Percentiles rank a stretch among this genome's conserved stretches.
These are phyloP conservation scores for Adansonia gregorii DNA, from an alignment of 441 rosid species.

Conservation along the genomic window DNA sequence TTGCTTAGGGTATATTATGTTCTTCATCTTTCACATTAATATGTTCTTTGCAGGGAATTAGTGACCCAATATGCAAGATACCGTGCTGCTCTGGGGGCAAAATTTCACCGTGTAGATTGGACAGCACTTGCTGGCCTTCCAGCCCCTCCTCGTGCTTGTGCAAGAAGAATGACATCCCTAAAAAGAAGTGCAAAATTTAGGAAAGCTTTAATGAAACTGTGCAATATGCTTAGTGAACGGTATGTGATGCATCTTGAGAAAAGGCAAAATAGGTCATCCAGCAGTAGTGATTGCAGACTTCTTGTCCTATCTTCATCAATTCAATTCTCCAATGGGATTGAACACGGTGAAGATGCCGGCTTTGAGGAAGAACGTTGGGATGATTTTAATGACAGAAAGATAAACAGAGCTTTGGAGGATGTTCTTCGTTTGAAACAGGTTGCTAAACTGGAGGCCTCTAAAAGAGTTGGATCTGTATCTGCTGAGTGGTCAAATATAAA, in stretches of 20 bases:
- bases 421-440: slow-evolving; percentile 72
- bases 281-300: slow-evolving; percentile 41
- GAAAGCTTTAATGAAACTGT: slow-evolving; percentile 77
- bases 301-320: slow-evolving; percentile 42
- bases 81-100: slow-evolving; percentile 83
- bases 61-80: slow-evolving; percentile 73
- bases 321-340: slow-evolving; percentile 35
- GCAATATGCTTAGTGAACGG: slow-evolving; percentile 77
- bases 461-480: slow-evolving; percentile 47
- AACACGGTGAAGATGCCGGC: slow-evolving; percentile 43
- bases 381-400: slow-evolving; percentile 65
- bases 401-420: slow-evolving; percentile 66
- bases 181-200: slow-evolving; percentile 63
- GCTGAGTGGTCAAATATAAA: slow-evolving; percentile 62
- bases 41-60: slow-evolving; percentile 66
- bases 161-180: slow-evolving; percentile 66
- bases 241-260: slow-evolving; percentile 69
- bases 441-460: slow-evolving; percentile 60
- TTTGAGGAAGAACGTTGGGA: slow-evolving; percentile 76
- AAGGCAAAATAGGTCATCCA: slow-evolving; percentile 42
- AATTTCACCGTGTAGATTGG: slow-evolving; percentile 83
- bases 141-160: slow-evolving; percentile 65
- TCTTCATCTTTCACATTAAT: slow-evolving; percentile 32
- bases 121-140: slow-evolving; percentile 71
- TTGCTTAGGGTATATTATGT: neutral